Evolutionary conservation across 208 protist species (phyloP).

Genomic region (Crithidia brevicula): DNA sequence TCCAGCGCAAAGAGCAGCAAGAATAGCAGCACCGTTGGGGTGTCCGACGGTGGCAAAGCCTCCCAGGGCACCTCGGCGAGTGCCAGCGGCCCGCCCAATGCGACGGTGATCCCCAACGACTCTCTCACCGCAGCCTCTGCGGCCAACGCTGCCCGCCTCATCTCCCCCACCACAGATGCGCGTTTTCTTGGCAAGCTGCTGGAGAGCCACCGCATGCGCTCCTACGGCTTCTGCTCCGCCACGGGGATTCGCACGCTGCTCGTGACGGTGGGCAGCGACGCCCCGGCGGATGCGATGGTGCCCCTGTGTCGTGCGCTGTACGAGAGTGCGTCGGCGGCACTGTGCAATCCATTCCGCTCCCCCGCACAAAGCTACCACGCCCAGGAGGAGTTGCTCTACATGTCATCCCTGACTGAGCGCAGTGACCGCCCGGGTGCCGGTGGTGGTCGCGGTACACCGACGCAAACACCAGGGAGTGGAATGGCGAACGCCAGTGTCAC

Average conservation of each 20-base stretch:
- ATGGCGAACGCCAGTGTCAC: constrained; percentile 7
- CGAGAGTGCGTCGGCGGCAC: constrained; percentile 63
- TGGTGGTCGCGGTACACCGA: background rate
- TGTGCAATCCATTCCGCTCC: constrained; percentile 85
- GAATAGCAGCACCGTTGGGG: constrained; percentile 1
- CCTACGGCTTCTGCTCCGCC: constrained; percentile 80
- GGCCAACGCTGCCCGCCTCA: constrained; percentile 23
- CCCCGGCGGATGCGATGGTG: constrained; percentile 76
- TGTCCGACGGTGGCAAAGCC: background rate
- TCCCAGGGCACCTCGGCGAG: background rate
- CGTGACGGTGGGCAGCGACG: constrained; percentile 64
- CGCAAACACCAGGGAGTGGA: background rate
- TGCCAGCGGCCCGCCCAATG: background rate
- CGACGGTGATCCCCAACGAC: constrained; percentile 11
- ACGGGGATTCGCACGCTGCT: constrained; percentile 74
- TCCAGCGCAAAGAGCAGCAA: background rate
- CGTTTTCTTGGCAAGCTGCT: constrained; percentile 79
- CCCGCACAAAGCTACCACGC: constrained; percentile 43
- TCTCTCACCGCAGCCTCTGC: constrained; percentile 15
- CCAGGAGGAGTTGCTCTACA: constrained; percentile 47
- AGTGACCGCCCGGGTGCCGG: constrained; percentile 1
- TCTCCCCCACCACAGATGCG: constrained; percentile 55
- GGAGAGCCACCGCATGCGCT: constrained; percentile 60
- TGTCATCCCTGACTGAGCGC: constrained; percentile 13
- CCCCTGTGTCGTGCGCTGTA: constrained; percentile 82